Percentiles rank a stretch among this genome's conserved stretches.
Conservation (phyloP, 192 early-diverging fungal genomes). For the Anaeromyces robustus region DNA sequence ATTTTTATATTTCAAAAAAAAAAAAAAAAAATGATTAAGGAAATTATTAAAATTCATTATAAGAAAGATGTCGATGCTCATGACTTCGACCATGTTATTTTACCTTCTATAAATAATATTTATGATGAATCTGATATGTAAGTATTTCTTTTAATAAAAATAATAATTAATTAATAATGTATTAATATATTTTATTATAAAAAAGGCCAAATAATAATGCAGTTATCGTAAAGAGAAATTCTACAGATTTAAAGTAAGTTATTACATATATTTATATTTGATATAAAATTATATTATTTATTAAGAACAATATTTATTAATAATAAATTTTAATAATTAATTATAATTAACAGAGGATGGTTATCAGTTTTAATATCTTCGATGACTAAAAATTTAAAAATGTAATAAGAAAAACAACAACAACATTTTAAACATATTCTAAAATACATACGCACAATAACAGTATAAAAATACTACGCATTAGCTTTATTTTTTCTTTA, state of each 20-base stretch:
- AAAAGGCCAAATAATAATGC: neutral
- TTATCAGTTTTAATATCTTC: neutral
- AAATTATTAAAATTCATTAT: neutral
- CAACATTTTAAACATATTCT: no score
- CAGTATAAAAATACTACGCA: no score
- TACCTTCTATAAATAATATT: neutral
- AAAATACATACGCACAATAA: no score
- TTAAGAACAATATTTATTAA: no score
- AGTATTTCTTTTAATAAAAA: neutral
- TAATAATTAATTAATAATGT: no score
- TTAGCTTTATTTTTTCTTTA: no score
- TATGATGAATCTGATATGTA: neutral
- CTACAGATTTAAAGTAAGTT: neutral
- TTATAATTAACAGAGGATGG: neutral
- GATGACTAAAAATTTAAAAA: neutral
- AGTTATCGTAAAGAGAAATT: neutral
- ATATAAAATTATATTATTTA: no score
- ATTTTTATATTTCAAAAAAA: no score
- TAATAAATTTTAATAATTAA: no score
- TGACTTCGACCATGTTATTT: neutral
- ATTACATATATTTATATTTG: no score
- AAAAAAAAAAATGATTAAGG: neutral
- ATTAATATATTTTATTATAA: neutral
- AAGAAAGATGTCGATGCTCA: neutral
- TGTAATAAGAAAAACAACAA: neutral